Evolutionary conservation across 306 rosid species (phyloP), one percentile per base, ranked within the genome.

Genomic region (Luffa acutangula): DNA sequence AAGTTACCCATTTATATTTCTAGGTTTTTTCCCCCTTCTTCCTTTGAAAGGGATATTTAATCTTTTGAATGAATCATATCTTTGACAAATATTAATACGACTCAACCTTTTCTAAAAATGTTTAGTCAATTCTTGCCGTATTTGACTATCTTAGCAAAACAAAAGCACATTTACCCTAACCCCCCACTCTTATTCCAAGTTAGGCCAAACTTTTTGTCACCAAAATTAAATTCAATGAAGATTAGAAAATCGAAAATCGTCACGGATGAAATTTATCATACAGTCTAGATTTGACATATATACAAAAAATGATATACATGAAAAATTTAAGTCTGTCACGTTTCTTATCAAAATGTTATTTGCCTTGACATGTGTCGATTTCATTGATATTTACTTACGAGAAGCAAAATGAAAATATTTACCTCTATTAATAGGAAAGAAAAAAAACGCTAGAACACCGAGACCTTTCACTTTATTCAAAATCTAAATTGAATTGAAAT

Each of bases 51-150:
- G 25, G 10, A 18, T 6, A 54, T 54, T 53, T 54, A 54, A 54
- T 54, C 18, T 5, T 18, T 54, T 46, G n/a, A n/a, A 9, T 57
- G 5, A 57, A 62, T 11, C 3, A 4, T 31, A 62, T 25, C 12
- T 11, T 62, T 33, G 69, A 62, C 46, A 64, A 64, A 64, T 36
- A 64, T 36, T 64, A 36, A 64, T 7, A 36, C 46, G 11, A 64
- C 72, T 64, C 69, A 2, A 64, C 15, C 12, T 36, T 36, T 64
- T 2, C 21, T 36, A 13, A 36, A 8, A 64, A 64, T 64, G 46
- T 64, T 64, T 31, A 34, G 72, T 64, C 72, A 36, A 64, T 66
- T 41, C 74, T 66, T 66, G 74, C 51, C 51, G 74, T 66, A 66
- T 17, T 66, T 17, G 74, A 66, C 51, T 4, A 17, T 66, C 33